Base-by-base conservation (phyloP, 176 grass and related monocot species). In the Areca catechu region DNA sequence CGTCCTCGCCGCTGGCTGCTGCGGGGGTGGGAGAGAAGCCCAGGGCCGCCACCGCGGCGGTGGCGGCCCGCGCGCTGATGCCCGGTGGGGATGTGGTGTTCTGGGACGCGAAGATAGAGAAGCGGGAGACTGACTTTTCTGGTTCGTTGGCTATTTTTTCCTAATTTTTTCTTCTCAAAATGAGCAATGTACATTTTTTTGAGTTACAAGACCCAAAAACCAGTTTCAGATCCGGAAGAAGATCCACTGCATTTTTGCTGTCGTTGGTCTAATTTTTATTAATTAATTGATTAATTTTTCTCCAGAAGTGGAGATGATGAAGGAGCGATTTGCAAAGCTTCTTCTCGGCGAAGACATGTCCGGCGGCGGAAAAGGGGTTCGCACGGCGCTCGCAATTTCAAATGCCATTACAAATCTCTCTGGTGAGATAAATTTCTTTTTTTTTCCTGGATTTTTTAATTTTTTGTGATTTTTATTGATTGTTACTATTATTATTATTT, bases 281-380 rank as follows among this genome's bases (percentile, higher is more conserved):
- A 55, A 16, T 51, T 68, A n/a, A 62, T 68, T 47, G 27, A 52
- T 29, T 60, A 17, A 61, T 17, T 7, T 15, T 54, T 55, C 5
- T 7, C 0, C 79, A 98, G 94, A 93, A 75, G 51, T 93, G 55
- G 94, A 98, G 79, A 93, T 98, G 88, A 93, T 98, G 94, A 98
- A 93, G 80, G 94, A 98, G 84, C 85, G 94, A 21, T 98, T 98
- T 78, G 88, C 94, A 0, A 98, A 98, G 76, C 84, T 98, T 24
- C 94, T 98, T 16, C 84, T 98, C 20, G 94, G 94, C 22, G 94
- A 98, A 80, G 94, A 98, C 87, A 98, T 93, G 94, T 98, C 94
- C 50, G 94, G 94, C 54, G 79, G 94, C 61, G 94, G 88, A 72
- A n/a, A 98, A 73, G 94, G 94, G 56, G 94, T 98, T 70, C 89